Percentiles rank a stretch among this genome's conserved stretches.
Evolutionary conservation across 176 grass and related monocot genomes (phyloP).

Genomic region (Dendrocalamus sinicus): DNA sequence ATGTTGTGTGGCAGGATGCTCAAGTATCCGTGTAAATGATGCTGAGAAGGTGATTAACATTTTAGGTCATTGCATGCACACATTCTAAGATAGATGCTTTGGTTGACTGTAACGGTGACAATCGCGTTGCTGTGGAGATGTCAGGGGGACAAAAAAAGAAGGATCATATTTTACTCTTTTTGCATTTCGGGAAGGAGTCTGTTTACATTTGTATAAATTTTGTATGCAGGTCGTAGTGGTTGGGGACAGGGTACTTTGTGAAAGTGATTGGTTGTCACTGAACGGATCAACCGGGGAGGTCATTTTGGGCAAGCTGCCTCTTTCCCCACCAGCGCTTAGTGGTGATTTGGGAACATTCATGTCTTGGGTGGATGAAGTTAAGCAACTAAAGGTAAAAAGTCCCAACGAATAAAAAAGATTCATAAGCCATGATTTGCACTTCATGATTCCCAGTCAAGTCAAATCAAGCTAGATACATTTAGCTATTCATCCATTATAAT

Average conservation of each 20-base stretch:
- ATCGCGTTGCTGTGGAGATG: background rate
- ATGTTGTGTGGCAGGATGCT: constrained; percentile 93
- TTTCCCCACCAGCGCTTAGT: constrained; percentile 81
- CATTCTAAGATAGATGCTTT: constrained; percentile 32
- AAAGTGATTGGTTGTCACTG: constrained; percentile 92
- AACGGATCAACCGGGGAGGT: constrained; percentile 99
- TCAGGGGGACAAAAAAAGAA: background rate
- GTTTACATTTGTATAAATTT: too few relatives aligned
- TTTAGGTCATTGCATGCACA: background rate
- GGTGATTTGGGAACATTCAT: constrained; percentile 91
- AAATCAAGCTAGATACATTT: too few relatives aligned
- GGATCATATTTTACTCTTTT: background rate
- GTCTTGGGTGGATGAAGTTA: constrained; percentile 93
- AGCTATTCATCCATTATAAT: background rate
- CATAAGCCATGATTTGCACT: background rate
- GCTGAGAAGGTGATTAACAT: constrained; percentile 65
- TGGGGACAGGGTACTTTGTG: constrained; percentile 59
- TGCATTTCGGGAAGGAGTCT: background rate
- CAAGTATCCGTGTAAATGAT: constrained; percentile 80
- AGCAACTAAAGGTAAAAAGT: constrained; percentile 75
- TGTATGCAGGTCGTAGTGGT: constrained; percentile 55
- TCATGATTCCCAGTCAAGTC: too few relatives aligned
- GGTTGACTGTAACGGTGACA: background rate
- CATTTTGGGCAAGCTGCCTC: constrained; percentile 84
- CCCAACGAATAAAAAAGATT: background rate